Conservation (phyloP, 2,329 filamentous ascomycete genomes). For the Furcasterigmium sp. region DNA sequence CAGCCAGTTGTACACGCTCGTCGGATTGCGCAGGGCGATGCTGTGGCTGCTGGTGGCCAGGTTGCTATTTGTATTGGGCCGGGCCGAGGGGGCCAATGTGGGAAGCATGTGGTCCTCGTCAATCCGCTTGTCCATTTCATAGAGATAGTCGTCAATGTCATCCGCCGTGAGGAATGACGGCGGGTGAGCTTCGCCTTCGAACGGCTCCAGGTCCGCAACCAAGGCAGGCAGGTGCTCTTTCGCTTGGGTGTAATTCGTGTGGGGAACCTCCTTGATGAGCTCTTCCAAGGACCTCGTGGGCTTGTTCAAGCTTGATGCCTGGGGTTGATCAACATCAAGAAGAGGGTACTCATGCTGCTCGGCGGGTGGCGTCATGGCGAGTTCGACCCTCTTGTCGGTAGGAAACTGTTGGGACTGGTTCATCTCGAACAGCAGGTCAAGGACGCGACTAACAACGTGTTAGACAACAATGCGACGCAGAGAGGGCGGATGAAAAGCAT, state of each 20-base stretch:
- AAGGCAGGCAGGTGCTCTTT: constrained; percentile 59
- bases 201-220: constrained; percentile 41
- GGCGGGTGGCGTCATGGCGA: constrained; percentile 46
- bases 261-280: constrained; percentile 48
- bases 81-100: constrained; percentile 45
- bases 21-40: constrained; percentile 61
- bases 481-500: constrained; percentile 10
- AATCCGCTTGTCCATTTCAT: constrained; percentile 52
- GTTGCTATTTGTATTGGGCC: constrained; percentile 25
- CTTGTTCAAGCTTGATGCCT: constrained; percentile 31
- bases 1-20: constrained; percentile 94
- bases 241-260: constrained; percentile 45
- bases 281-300: constrained; percentile 43
- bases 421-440: constrained; percentile 84
- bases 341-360: constrained; percentile 28
- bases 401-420: constrained; percentile 80
- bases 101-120: constrained; percentile 38
- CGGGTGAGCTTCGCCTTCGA: constrained; percentile 49
- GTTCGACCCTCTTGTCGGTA: constrained; percentile 66
- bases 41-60: constrained; percentile 30
- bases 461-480: not conserved
- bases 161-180: constrained; percentile 63
- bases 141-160: constrained; percentile 70
- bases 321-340: constrained; percentile 24
- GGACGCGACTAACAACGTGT: constrained; percentile 61